Conservation (phyloP, 2,329 filamentous ascomycete genomes). For the Ilyonectria sp. region DNA sequence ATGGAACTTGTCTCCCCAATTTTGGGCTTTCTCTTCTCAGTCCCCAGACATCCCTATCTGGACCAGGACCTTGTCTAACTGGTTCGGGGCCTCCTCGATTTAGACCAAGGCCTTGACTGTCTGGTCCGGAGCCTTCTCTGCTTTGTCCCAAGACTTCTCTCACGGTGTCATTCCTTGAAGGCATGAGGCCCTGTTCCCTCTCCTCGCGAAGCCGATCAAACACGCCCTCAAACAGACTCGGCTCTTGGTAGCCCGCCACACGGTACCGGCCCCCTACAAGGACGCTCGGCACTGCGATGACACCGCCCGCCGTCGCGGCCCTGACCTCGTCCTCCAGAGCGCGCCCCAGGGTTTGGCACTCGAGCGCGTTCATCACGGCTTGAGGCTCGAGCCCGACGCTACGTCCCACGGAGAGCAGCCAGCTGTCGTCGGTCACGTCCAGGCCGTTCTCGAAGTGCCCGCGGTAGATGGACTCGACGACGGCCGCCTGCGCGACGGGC, state of each 20-base stretch:
- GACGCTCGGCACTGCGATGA: conserved; percentile 82
- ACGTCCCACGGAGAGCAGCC: conserved; percentile 55
- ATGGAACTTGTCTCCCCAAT: too few relatives aligned
- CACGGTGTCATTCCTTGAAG: neutral
- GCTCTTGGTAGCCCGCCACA: conserved; percentile 80
- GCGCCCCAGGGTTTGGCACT: conserved; percentile 46
- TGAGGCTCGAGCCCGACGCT: conserved; percentile 48
- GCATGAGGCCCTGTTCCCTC: neutral
- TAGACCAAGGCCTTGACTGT: neutral
- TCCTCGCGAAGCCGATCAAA: conserved; percentile 70
- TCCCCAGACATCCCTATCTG: neutral
- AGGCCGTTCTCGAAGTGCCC: conserved; percentile 59
- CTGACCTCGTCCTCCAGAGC: conserved; percentile 52
- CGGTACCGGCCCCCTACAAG: conserved; percentile 78
- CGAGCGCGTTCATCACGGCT: conserved; percentile 50
- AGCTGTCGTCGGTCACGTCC: conserved; percentile 59
- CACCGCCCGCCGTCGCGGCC: conserved; percentile 49
- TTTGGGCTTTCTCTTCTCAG: neutral
- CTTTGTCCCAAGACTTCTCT: neutral
- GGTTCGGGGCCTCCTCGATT: neutral
- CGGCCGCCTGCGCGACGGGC: conserved; percentile 53
- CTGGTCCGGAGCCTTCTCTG: neutral
- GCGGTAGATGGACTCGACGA: conserved; percentile 60
- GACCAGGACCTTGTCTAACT: neutral
- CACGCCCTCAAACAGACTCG: conserved; percentile 74